These are phyloP conservation scores for Talaromyces stipitatus DNA, from an alignment of 495 filamentous ascomycete genomes.

Conservation along the genomic window DNA sequence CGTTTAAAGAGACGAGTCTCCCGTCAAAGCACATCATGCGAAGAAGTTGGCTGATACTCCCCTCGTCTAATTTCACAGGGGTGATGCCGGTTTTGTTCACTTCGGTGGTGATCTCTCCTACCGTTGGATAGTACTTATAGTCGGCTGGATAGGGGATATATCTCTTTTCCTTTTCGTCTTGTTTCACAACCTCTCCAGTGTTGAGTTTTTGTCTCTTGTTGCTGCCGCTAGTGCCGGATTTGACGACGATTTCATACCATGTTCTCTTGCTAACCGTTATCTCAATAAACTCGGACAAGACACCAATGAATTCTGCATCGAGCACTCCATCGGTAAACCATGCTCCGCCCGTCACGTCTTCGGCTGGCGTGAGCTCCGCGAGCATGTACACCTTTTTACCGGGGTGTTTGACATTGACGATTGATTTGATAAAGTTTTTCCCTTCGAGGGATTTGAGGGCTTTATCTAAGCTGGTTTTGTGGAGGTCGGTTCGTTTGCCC, in stretches of 20 bases:
- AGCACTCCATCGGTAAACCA: slow-evolving; percentile 88
- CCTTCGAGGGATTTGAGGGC: slow-evolving; percentile 69
- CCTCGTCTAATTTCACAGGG: slow-evolving; percentile 55
- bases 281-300: slow-evolving; percentile 58
- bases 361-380: slow-evolving; percentile 61
- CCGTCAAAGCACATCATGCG: slow-evolving; percentile 83
- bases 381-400: slow-evolving; percentile 62
- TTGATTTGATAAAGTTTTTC: slow-evolving; percentile 79
- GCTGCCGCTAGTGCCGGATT: slow-evolving; percentile 12
- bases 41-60: slow-evolving; percentile 72
- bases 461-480: slow-evolving; percentile 67
- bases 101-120: slow-evolving; percentile 59
- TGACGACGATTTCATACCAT: slow-evolving; percentile 45
- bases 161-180: slow-evolving; percentile 17
- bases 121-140: slow-evolving; percentile 68
- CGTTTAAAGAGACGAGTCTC: slow-evolving; percentile 43
- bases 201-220: slow-evolving; percentile 41
- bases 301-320: slow-evolving; percentile 77
- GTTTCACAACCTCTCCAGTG: slow-evolving; percentile 24
- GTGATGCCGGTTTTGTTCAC: slow-evolving; percentile 60
- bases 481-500: slow-evolving; percentile 64
- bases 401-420: slow-evolving; percentile 53
- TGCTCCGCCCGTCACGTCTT: slow-evolving; percentile 83
- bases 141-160: slow-evolving; percentile 60
- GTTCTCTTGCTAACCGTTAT: slow-evolving; percentile 61